Evolutionary conservation across 176 grass and related monocot genomes (phyloP).

Genomic region (Canna indica): DNA sequence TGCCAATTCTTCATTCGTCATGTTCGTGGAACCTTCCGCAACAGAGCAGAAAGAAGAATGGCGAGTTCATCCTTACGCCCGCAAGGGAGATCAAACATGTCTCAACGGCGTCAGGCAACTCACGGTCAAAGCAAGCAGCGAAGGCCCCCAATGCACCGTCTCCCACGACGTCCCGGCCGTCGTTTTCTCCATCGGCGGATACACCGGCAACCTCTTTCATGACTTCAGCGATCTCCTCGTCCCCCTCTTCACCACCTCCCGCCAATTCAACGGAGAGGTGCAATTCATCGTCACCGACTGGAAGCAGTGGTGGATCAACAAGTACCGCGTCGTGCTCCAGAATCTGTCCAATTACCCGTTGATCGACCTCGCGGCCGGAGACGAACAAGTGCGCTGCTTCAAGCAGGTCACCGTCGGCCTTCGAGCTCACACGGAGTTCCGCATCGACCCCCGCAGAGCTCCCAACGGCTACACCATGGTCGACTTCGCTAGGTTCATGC

Average conservation of each 20-base stretch:
- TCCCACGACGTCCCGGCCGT: slow-evolving; percentile 36
- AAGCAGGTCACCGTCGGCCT: slow-evolving; percentile 38
- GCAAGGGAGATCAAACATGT: slow-evolving; percentile 65
- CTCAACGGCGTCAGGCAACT: slow-evolving; percentile 32
- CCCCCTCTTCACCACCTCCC: slow-evolving; percentile 56
- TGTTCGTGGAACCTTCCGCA: slow-evolving; percentile 21
- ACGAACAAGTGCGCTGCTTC: slow-evolving; percentile 61
- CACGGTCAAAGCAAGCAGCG: slow-evolving; percentile 26
- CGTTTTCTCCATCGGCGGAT: slow-evolving; percentile 67
- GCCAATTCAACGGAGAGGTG: slow-evolving; percentile 39
- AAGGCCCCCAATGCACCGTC: slow-evolving; percentile 28
- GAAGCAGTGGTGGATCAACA: slow-evolving; percentile 68
- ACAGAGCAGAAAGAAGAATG: slow-evolving; percentile 15
- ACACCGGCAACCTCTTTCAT: slow-evolving; percentile 97
- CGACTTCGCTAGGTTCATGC: slow-evolving; percentile 70
- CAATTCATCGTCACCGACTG: slow-evolving; percentile 52
- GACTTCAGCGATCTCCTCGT: slow-evolving; percentile 93
- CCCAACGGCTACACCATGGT: slow-evolving; percentile 41
- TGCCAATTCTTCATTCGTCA: slow-evolving; percentile 37
- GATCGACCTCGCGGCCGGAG: slow-evolving; percentile 31
- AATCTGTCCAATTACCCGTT: slow-evolving; percentile 38
- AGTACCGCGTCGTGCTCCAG: slow-evolving; percentile 55
- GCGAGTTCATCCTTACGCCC: slow-evolving; percentile 57
- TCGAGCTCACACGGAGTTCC: slow-evolving; percentile 66
- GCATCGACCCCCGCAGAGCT: slow-evolving; percentile 38